These are phyloP conservation scores for Alternaria ventricosa DNA, from an alignment of 2,329 filamentous ascomycete genomes.

Conservation along the genomic window DNA sequence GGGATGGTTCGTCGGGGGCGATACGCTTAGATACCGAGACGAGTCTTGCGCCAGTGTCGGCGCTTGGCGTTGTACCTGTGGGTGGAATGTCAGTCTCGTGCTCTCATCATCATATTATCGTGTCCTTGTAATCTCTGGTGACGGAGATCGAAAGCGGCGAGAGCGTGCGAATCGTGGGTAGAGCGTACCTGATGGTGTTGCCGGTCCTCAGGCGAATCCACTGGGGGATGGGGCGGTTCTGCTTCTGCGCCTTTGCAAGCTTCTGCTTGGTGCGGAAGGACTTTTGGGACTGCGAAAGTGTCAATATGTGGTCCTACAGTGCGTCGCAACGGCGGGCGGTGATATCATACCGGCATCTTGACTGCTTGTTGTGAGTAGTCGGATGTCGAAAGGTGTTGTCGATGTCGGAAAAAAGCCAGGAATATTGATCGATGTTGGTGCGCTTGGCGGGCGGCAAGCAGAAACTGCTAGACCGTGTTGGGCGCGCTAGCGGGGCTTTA, in stretches of 20 bases:
- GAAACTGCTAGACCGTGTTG: neutral
- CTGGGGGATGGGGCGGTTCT: constrained; percentile 99
- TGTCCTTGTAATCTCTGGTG: constrained; percentile 3
- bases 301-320: constrained; percentile 15
- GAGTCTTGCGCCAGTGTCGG: constrained; percentile 99
- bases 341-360: constrained; percentile 49
- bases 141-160: neutral
- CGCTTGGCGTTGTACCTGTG: constrained; percentile 99
- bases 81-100: constrained; percentile 18
- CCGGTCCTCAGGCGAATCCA: constrained; percentile 98
- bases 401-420: constrained; percentile 22
- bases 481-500: neutral
- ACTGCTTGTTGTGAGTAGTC: constrained; percentile 41
- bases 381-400: constrained; percentile 43
- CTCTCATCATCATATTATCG: neutral
- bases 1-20: constrained; percentile 50
- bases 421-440: constrained; percentile 14
- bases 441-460: constrained; percentile 9
- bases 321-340: constrained; percentile 1
- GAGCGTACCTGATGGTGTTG: constrained; percentile 97
- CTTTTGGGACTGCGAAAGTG: constrained; percentile 84
- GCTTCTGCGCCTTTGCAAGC: constrained; percentile 99
- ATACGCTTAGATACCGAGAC: constrained; percentile 91
- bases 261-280: constrained; percentile 99
- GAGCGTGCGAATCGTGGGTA: neutral